Conservation (phyloP, 148 eudicot species). For the Polygonum maritimum region DNA sequence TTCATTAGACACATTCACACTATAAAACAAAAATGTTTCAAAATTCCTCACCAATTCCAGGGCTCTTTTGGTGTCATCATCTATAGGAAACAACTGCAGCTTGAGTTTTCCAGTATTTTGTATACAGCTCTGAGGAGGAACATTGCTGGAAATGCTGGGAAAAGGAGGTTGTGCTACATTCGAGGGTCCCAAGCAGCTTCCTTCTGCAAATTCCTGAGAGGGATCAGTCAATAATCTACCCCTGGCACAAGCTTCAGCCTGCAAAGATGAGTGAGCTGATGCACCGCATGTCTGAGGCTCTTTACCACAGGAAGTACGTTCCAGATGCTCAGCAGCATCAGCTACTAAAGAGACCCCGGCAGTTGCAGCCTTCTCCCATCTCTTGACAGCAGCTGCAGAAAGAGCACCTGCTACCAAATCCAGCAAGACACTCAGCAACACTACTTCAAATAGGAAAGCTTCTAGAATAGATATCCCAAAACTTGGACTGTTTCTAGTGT, state of each 20-base stretch:
- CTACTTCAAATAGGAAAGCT: not conserved
- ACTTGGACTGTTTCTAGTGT: not conserved
- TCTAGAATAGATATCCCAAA: not conserved
- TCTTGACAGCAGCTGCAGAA: conserved; percentile 67
- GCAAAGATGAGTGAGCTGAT: conserved; percentile 27
- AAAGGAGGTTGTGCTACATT: conserved; percentile 26
- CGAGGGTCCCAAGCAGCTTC: conserved; percentile 27
- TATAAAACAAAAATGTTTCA: conserved; percentile 3
- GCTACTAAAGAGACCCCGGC: conserved; percentile 99
- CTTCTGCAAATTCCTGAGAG: conserved; percentile 26
- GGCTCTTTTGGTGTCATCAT: conserved; percentile 69
- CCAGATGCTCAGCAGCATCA: conserved; percentile 99
- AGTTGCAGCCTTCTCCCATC: conserved; percentile 97
- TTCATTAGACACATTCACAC: conserved; percentile 7
- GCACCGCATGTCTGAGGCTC: conserved; percentile 35
- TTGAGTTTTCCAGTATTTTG: conserved; percentile 52
- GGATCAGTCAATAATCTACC: conserved; percentile 16
- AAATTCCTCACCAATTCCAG: conserved; percentile 61
- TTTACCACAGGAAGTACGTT: conserved; percentile 50
- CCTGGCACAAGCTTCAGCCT: conserved; percentile 15
- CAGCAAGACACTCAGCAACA: conserved; percentile 1
- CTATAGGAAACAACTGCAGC: conserved; percentile 89
- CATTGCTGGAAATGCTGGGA: conserved; percentile 22
- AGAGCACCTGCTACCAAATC: conserved; percentile 29
- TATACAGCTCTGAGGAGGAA: conserved; percentile 22